Base-by-base conservation (phyloP, 495 filamentous ascomycete species). In the Podospora anserina region DNA sequence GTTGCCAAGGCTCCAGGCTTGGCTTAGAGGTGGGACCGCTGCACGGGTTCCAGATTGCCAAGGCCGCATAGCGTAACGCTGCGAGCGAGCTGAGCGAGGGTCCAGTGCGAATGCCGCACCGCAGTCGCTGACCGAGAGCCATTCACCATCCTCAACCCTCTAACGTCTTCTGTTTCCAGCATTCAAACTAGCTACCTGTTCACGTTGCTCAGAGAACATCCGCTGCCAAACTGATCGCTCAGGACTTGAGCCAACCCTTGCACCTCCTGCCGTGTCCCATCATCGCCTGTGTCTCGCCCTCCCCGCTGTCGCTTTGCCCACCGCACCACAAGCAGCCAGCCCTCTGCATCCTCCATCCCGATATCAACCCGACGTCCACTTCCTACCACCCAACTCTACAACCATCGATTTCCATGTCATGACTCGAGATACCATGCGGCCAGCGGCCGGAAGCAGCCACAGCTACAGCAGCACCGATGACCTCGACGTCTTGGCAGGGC, bases 361-460 rank as follows among this genome's bases (percentile, higher is more conserved):
- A 49, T 13, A 49, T 49, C 39, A 49, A 49, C 39, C 39, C 39
- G 39, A 13, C 39, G 15, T 11, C 9, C 39, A 18, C 39, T 13
- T 49, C 39, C 39, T 49, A 16, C 39, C 5, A 49, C 39, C 39
- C 7, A 49, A 49, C 39, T 16, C 39, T 16, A 16, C 9, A 49
- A 61, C 30, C 7, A 26, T 23, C 66, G 26, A 56, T 62, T 63
- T 74, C 72, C 73, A 85, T 86, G 84, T 79, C 76, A 86, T 86
- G 84, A 86, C 83, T 77, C 81, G 78, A 74, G 83, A 85, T 74
- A 71, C 77, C 69, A 74, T 71, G 66, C 78, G 79, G 71, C 71
- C 79, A 71, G 75, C 68, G 70, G 76, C 72, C 64, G 70, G 66
- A 60, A 65, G 67, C 68, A 64, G 65, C 55, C 61, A 63, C 13